A percentile compares a stretch with the other conserved stretches of the same genome.
phyloP scores from a whole-genome alignment of 2,329 filamentous ascomycete species.

The Bipolaris bicolor region DNA sequence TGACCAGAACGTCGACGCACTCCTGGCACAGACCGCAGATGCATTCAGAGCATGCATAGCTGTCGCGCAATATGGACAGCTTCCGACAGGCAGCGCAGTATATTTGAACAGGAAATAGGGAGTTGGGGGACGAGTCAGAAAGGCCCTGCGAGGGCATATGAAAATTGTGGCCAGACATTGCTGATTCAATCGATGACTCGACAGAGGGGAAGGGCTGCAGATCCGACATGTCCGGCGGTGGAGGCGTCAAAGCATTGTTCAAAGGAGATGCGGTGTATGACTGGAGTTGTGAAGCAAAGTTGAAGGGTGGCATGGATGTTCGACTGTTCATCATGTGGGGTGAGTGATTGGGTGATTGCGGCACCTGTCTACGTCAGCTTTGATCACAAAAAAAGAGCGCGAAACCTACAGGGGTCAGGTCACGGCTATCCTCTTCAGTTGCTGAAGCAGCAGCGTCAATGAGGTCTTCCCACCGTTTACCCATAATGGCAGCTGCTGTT shows the following conservation, averaged over 20 bases:
- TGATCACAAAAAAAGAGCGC: constrained; percentile 6
- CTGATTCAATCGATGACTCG: constrained; percentile 73
- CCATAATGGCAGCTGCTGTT: constrained; percentile 71
- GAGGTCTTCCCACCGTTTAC: constrained; percentile 94
- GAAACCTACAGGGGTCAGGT: constrained; percentile 80
- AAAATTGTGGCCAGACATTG: constrained; percentile 74
- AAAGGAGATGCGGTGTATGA: constrained; percentile 88
- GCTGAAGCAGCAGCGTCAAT: constrained; percentile 94
- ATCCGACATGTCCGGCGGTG: constrained; percentile 57
- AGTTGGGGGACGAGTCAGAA: constrained; percentile 66
- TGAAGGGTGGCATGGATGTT: constrained; percentile 65
- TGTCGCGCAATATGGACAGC: constrained; percentile 77
- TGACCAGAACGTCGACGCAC: constrained; percentile 81
- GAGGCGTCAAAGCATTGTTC: constrained; percentile 88
- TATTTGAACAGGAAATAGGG: constrained; percentile 70
- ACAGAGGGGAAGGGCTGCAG: constrained; percentile 84
- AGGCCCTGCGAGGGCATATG: constrained; percentile 61
- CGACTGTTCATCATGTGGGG: constrained; percentile 59
- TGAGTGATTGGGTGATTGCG: constrained; percentile 58
- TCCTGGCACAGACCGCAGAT: constrained; percentile 90
- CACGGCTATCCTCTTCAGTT: constrained; percentile 86
- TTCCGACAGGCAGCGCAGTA: constrained; percentile 89
- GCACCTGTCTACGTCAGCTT: constrained; percentile 48
- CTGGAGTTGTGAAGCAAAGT: constrained; percentile 58
- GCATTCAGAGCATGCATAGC: constrained; percentile 94